Evolutionary conservation across 164 flowering plant species (phyloP), one percentile per base, ranked within the genome.

Genomic region (Piper longum): DNA sequence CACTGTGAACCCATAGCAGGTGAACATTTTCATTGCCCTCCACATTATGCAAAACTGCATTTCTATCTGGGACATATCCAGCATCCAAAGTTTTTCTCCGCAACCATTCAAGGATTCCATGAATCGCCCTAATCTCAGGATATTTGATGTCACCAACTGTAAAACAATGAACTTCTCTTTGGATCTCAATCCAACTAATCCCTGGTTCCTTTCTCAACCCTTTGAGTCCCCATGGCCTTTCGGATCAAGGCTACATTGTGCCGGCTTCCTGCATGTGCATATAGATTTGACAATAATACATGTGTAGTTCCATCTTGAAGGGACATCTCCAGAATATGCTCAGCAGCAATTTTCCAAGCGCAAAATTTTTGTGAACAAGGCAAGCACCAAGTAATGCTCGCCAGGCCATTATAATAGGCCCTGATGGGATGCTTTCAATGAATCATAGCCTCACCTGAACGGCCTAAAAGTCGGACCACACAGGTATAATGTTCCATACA

Each of bases 141-240:
- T 88, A 97, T 57, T 86, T 80, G 57, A 76, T 62, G 62, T 86
- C 89, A n/a, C 90, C 90, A 14, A 83, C 91, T 16, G 71, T 60
- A 75, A 89, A 92, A 70, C 79, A 84, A 70, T 88, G 89, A 60
- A 83, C 82, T 11, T 48, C 73, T 1, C 87, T 88, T 70, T 82
- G 85, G 60, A 64, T 77, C 65, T 86, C 97, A 60, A 89, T 70
- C 98, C 98, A 92, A 77, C 96, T 92, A 54, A 86, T 70, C 13
- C 96, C 96, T 0, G 93, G 93, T 69, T 86, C 91, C 75, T 92
- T 92, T 74, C 79, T 92, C 64, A 92, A 79, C 54, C 97, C 84
- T 71, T 71, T 77, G 83, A 67, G 52, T 73, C 75, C 82, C 85
- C 98, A 92, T 89, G 55, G 65, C 73, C 69, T 83, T 88, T 73